phyloP scores from a whole-genome alignment of 768 basidiomycete genomes.

The Rubroboletus satanas region DNA sequence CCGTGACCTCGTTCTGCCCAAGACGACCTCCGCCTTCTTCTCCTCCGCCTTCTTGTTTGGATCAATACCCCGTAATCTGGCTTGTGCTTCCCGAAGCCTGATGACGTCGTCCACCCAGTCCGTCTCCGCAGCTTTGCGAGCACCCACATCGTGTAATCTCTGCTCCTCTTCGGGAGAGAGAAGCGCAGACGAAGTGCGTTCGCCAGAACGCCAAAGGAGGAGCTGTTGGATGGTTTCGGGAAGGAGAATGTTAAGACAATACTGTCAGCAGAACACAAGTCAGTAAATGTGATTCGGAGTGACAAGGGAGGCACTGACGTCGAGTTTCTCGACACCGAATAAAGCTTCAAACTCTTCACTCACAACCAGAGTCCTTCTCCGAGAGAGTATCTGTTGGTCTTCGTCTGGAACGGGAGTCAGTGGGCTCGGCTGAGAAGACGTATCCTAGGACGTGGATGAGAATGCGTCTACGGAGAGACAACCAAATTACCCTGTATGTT shows the following conservation, averaged over 20 bases:
- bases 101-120: conserved; percentile 71
- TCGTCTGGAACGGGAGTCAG: conserved; percentile 20
- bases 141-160: conserved; percentile 47
- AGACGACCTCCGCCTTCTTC: conserved; percentile 18
- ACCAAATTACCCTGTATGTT: conserved; percentile 10
- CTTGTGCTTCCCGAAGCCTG: conserved; percentile 34
- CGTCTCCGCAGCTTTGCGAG: conserved; percentile 45
- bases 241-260: conserved; percentile 67
- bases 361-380: conserved; percentile 26
- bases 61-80: conserved; percentile 37
- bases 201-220: conserved; percentile 65
- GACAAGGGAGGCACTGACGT: conserved; percentile 34
- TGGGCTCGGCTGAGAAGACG: conserved; percentile 18
- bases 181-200: conserved; percentile 48
- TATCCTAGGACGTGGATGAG: conserved; percentile 14
- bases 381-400: background rate
- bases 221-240: conserved; percentile 71
- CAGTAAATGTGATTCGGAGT: background rate
- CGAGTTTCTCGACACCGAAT: conserved; percentile 46
- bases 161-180: conserved; percentile 54
- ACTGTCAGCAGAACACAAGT: conserved; percentile 38
- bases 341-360: conserved; percentile 45
- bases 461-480: background rate
- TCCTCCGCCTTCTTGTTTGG: conserved; percentile 26
- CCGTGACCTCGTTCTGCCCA: conserved; percentile 31